phyloP scores from a whole-genome alignment of 148 eudicot genomes.

The Polygonum aviculare region DNA sequence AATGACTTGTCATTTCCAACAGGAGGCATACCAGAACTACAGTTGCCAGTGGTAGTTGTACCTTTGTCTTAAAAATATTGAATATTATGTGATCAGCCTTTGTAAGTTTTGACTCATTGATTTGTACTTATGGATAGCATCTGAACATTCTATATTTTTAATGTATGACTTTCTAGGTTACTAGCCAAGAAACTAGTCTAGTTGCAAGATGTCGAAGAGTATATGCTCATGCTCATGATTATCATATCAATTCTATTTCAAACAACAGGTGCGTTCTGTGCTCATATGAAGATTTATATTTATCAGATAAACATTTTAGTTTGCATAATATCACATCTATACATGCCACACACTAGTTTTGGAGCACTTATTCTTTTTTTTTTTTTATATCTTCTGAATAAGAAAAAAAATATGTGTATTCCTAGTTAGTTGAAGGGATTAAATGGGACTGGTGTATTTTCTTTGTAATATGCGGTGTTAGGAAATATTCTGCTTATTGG shows the following conservation, averaged over 20 bases:
- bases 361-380: not conserved
- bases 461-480: not conserved
- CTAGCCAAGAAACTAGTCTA: slow-evolving; percentile 63
- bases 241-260: slow-evolving; percentile 80
- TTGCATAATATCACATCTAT: not conserved
- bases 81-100: not conserved
- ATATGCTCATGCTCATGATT: slow-evolving; percentile 88
- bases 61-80: not conserved
- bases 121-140: not conserved
- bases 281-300: not conserved
- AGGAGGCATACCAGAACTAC: slow-evolving; percentile 54
- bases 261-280: slow-evolving; percentile 48
- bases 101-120: not conserved
- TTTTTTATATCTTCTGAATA: not conserved
- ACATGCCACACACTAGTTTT: not conserved
- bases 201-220: slow-evolving; percentile 76
- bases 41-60: slow-evolving; percentile 69
- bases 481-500: not conserved
- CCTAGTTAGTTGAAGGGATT: not conserved
- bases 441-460: not conserved
- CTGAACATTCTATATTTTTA: not conserved
- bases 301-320: not conserved
- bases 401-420: not conserved
- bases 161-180: slow-evolving; percentile 33
- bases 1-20: slow-evolving; percentile 46